These are phyloP conservation scores for Atalantia buxifolia DNA, from an alignment of 345 rosid genomes.

Conservation along the genomic window DNA sequence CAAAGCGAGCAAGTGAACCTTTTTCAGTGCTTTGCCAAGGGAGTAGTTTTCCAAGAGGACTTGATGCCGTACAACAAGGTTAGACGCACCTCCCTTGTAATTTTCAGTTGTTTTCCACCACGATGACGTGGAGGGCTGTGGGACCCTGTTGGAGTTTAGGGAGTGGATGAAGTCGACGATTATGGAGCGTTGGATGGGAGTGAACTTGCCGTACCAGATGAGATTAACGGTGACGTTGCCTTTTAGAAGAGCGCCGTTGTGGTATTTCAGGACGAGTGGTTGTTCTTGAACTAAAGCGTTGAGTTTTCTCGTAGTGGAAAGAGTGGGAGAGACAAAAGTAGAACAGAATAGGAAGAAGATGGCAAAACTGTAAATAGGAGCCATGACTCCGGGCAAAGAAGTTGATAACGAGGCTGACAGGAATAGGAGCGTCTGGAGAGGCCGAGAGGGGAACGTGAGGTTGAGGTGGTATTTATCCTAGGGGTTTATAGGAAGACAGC, in stretches of 20 bases:
- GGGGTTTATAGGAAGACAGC: slow-evolving; percentile 16
- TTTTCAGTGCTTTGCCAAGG: slow-evolving; percentile 56
- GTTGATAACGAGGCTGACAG: neutral
- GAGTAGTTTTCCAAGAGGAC: slow-evolving; percentile 54
- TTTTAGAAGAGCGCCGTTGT: slow-evolving; percentile 58
- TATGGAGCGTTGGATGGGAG: slow-evolving; percentile 63
- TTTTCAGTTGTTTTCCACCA: slow-evolving; percentile 92
- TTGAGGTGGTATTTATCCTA: slow-evolving; percentile 12
- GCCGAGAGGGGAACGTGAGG: neutral
- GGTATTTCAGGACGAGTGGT: slow-evolving; percentile 68
- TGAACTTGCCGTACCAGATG: slow-evolving; percentile 86
- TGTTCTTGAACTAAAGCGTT: slow-evolving; percentile 66
- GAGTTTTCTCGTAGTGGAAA: slow-evolving; percentile 19
- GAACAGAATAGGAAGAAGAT: slow-evolving; percentile 19
- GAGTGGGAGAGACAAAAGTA: slow-evolving; percentile 13
- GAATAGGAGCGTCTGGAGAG: too few relatives aligned
- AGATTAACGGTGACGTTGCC: slow-evolving; percentile 64
- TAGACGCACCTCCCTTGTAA: slow-evolving; percentile 51
- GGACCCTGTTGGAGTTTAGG: slow-evolving; percentile 23
- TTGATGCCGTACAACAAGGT: slow-evolving; percentile 54
- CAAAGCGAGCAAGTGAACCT: slow-evolving; percentile 46
- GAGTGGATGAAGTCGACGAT: slow-evolving; percentile 77
- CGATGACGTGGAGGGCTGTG: slow-evolving; percentile 48
- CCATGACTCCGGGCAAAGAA: slow-evolving; percentile 24
- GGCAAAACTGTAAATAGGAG: slow-evolving; percentile 35